Base-by-base conservation (phyloP, 2,329 filamentous ascomycete species). In the Fusarium coffeatum region DNA sequence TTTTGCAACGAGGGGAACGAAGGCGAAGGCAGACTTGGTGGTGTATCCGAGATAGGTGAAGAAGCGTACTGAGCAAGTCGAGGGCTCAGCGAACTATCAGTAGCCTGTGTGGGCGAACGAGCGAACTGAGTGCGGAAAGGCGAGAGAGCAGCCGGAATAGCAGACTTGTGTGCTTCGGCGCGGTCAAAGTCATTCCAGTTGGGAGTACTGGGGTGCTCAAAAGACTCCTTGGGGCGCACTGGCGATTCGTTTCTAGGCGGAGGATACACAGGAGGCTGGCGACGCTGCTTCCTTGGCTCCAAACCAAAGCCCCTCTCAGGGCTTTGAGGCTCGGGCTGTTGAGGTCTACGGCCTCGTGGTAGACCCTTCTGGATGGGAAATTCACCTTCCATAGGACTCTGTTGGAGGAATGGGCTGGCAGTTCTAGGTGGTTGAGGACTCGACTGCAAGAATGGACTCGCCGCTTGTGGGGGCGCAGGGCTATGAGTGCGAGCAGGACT, bases 21-120 rank as follows among this genome's bases (percentile, higher is more conserved):
- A 4, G 80, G 80, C 16, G 79, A 80, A 1, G 79, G 78, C 8
- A 81, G 67, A 9, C 76, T 78, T 1, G 79, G 78, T 3, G 79
- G 72, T 8, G 64, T 69, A 6, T 73, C 72, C 0, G 78, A 78
- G 27, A 77, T 72, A 16, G 76, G 72, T 0, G 77, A 76, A 1
- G 78, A 76, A 13, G 69, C 74, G 32, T 69, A 76, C 4, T 67
- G 68, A 3, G 64, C 60, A n/a, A 66, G 66, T 6, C 67, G 66
- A 6, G 66, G 72, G 42, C 64, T 68, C 22, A 55, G 16, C 0
- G 55, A 58, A 2, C 56, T 46, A n/a, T 50, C 59, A 1, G 58
- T 68, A 30, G 51, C 70, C 48, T 62, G 55, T 10, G 47, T 62
- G 18, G 45, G 75, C 20, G 69, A 42, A 15, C 56, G 64, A 59